Percentiles rank a stretch among this genome's conserved stretches.
These are phyloP conservation scores for Thuja plicata DNA, from an alignment of 83 land plant genomes.

Conservation along the genomic window DNA sequence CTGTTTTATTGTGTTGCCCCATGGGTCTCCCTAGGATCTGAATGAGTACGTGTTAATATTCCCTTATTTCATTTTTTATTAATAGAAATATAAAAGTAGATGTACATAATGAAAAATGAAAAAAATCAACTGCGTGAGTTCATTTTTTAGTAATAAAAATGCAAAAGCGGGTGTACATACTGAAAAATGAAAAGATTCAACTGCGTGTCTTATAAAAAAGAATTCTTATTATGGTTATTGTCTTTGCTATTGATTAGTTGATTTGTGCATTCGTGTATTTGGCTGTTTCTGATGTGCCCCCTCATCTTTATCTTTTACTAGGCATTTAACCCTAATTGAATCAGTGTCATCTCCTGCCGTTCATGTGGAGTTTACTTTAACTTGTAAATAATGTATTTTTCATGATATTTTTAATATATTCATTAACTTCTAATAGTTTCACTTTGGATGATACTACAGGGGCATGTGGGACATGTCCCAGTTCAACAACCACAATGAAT, in stretches of 20 bases:
- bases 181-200: background rate
- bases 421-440: background rate
- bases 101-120: background rate
- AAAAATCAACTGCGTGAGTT: background rate
- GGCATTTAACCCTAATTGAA: background rate
- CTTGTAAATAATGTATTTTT: background rate
- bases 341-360: background rate
- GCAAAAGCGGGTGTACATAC: background rate
- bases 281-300: background rate
- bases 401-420: background rate
- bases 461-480: constrained; percentile 97
- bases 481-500: constrained; percentile 96
- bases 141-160: too few relatives aligned
- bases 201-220: background rate
- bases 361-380: background rate
- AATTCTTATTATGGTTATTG: background rate
- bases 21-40: too few relatives aligned
- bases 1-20: too few relatives aligned
- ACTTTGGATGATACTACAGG: constrained; percentile 40
- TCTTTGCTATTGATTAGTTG: background rate
- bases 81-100: background rate
- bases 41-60: background rate
- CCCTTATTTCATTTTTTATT: background rate
- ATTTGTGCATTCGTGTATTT: background rate
- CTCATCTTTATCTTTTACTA: background rate